Evolutionary conservation across 1,139 yeast genomes (phyloP), one percentile per base, ranked within the genome.

Genomic region (Taphrina confusa): DNA sequence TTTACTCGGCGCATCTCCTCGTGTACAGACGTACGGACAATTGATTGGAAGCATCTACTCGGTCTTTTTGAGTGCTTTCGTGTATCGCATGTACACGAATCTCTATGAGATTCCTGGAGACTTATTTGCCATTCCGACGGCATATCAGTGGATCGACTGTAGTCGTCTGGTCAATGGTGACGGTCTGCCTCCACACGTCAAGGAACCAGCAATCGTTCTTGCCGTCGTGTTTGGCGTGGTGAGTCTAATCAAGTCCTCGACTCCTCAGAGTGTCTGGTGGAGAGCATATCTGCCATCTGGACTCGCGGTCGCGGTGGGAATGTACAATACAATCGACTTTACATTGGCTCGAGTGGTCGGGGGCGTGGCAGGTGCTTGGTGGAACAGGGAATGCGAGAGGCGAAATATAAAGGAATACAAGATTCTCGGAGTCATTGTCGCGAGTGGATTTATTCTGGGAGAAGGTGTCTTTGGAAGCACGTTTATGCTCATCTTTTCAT

Each of bases 281-380:
- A 69, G 83, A 61, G 74, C 75, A 1, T 87, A 81, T 75, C 70
- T 90, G 30, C 98, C 98, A 0, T 85, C 89, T 42, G 98, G 98
- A 8, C 95, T 92, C 16, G 97, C 98, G 0, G 96, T 90, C 11
- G 98, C 98, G 0, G 86, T 92, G 63, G 98, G 98, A 20, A 88
- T 92, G 64, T 92, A 92, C 71, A 92, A 92, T 70, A 80, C 94
- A 0, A 97, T 97, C 1, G 85, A 90, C 55, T 92, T 92, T 73
- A 92, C 98, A 0, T 77, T 92, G 44, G 97, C 97, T 0, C 78
- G 98, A 67, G 91, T 92, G 69, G 66, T 89, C 27, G 98, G 98
- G 12, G 98, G 98, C 0, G 69, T 86, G n/a, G 72, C 84, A 42
- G 82, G 92, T 12, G 65, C 76, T 65, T 86, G 91, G 30, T 54